Base-by-base conservation (phyloP, 1,139 yeast species). In the Hyphopichia pseudoburtonii region DNA sequence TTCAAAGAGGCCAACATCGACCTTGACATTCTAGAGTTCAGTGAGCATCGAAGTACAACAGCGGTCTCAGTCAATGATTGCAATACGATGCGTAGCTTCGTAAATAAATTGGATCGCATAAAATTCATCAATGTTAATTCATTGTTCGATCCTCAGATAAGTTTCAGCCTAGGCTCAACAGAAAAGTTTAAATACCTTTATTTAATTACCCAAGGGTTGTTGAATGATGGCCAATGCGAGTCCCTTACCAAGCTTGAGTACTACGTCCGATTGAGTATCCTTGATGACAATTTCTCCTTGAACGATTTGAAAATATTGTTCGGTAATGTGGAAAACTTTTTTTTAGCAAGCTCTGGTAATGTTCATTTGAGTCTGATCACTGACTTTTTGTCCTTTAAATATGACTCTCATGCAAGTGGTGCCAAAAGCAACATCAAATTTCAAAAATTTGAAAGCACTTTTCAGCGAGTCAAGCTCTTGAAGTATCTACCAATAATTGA, bases 61-160 rank as follows among this genome's bases (percentile, higher is more conserved):
- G 28, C 22, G 7, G 34, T 41, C 7, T 46, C 58, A 1, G 49
- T 56, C 4, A 43, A 45, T 30, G 50, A 52, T 12, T 42, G 55
- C n/a, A 47, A 46, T 17, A 51, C 60, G 1, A 29, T 51, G 7
- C 41, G 47, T 15, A 45, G 44, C 8, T 45, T 63, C 34, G 48
- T 53, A 0, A 28, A 42, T 11, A 49, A 50, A 22, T 45, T 54
- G 7, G 34, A 42, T 12, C 42, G 45, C 14, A 45, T 57, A n/a
- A 42, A 43, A 18, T 35, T 39, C 16, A 26, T 59, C n/a, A 49
- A 48, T 25, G 33, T 54, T 5, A 42, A 35, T 22, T 37, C 46
- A 12, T 28, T 52, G 3, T 39, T 48, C 36, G 33, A 37, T 17
- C 40, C 41, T 9, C 18, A 17, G 12, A 28, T 8, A n/a, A 27